Percentiles rank a stretch among this genome's conserved stretches.
These are phyloP conservation scores for Paramecium pentaurelia DNA, from an alignment of 73 alveolate species.

Conservation along the genomic window DNA sequence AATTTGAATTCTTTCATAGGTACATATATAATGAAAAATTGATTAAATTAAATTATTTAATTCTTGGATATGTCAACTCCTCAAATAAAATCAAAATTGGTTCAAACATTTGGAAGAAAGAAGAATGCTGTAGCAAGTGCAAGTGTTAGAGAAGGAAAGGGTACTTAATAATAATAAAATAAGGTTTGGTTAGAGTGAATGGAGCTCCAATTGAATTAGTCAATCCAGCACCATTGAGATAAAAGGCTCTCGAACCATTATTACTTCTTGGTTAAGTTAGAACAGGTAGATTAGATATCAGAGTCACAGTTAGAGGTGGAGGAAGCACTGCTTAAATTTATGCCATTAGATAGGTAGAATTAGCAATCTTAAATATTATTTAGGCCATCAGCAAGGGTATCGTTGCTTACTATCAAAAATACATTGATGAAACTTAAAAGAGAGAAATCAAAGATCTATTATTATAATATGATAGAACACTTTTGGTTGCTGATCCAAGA, in stretches of 20 bases:
- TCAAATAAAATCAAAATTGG: slow-evolving; percentile 63
- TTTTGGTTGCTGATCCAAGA: slow-evolving; percentile 97
- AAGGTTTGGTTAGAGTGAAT: slow-evolving; percentile 85
- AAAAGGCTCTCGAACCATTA: slow-evolving; percentile 94
- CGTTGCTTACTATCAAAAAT: slow-evolving; percentile 91
- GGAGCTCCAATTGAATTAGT: slow-evolving; percentile 92
- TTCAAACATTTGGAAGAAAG: slow-evolving; percentile 94
- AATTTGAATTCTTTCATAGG: background rate
- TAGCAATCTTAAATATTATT: background rate
- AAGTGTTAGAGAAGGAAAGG: slow-evolving; percentile 81
- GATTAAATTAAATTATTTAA: background rate
- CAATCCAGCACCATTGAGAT: slow-evolving; percentile 92
- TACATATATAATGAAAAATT: background rate
- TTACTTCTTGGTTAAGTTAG: slow-evolving; percentile 91
- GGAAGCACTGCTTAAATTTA: slow-evolving; percentile 93
- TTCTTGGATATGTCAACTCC: slow-evolving; percentile 46
- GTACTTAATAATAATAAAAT: background rate
- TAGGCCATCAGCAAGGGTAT: slow-evolving; percentile 96
- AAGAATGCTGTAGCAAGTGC: slow-evolving; percentile 97
- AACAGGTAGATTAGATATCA: slow-evolving; percentile 84
- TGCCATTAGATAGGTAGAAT: slow-evolving; percentile 88
- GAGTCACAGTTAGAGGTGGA: slow-evolving; percentile 95
- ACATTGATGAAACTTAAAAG: slow-evolving; percentile 90
- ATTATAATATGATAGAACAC: slow-evolving; percentile 95
- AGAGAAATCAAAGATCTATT: slow-evolving; percentile 88